Percentiles rank a stretch among this genome's conserved stretches.
Evolutionary conservation across 495 filamentous ascomycete genomes (phyloP).

Genomic region (Xylaria palmicola): DNA sequence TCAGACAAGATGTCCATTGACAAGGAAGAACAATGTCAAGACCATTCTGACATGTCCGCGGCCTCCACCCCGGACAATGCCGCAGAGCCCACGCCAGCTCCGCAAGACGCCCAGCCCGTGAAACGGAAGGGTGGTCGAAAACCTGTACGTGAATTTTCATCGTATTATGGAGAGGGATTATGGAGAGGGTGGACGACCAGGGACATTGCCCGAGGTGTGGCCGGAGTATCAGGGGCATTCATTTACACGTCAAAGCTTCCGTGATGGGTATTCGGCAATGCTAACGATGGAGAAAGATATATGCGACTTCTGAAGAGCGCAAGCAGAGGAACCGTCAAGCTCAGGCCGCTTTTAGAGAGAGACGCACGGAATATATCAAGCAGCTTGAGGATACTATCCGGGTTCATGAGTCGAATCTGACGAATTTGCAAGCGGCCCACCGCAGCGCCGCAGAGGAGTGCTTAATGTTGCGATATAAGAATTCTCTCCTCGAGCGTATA

Average conservation of each 20-base stretch:
- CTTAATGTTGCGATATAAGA: constrained; percentile 97
- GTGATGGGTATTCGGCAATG: background rate
- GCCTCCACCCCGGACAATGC: constrained; percentile 55
- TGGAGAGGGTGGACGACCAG: background rate
- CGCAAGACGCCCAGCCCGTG: constrained; percentile 49
- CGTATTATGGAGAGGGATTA: background rate
- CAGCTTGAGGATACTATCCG: constrained; percentile 97
- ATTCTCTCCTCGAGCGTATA: constrained; percentile 92
- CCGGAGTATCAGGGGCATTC: background rate
- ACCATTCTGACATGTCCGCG: constrained; percentile 55
- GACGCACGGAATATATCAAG: constrained; percentile 98
- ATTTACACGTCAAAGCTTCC: background rate
- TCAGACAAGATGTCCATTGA: constrained; percentile 61
- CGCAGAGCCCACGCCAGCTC: constrained; percentile 31
- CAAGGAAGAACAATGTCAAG: constrained; percentile 51
- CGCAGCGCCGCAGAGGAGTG: constrained; percentile 95
- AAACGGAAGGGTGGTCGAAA: constrained; percentile 98
- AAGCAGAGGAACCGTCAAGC: constrained; percentile 98
- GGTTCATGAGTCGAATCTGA: constrained; percentile 90
- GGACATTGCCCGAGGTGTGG: background rate
- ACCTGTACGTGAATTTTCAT: constrained; percentile 66
- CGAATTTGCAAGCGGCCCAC: constrained; percentile 89
- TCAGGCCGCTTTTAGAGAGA: constrained; percentile 94
- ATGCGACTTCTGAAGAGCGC: constrained; percentile 96
- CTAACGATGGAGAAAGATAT: constrained; percentile 61